Evolutionary conservation across 2,329 filamentous ascomycete genomes (phyloP).

Genomic region (Xylariales sp.): DNA sequence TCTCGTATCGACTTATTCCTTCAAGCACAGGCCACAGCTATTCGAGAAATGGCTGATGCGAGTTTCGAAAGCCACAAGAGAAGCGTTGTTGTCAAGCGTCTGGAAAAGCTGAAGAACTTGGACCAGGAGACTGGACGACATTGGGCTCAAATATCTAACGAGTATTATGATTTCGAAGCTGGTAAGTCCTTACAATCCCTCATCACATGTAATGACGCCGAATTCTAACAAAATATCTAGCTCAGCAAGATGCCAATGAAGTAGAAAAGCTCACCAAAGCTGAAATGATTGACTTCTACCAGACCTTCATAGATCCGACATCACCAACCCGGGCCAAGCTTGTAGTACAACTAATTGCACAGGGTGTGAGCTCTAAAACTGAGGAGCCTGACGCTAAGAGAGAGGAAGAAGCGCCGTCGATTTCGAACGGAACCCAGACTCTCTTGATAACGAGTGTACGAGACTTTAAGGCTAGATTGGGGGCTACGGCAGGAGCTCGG

Average conservation of each 20-base stretch:
- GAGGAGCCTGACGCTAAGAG: slow-evolving; percentile 56
- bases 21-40: slow-evolving; percentile 69
- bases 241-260: slow-evolving; percentile 78
- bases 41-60: slow-evolving; percentile 80
- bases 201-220: background rate
- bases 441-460: slow-evolving; percentile 80
- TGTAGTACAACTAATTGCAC: slow-evolving; percentile 84
- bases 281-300: slow-evolving; percentile 84
- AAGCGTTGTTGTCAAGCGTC: slow-evolving; percentile 84
- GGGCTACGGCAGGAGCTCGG: slow-evolving; percentile 76
- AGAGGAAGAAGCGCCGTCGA: slow-evolving; percentile 50
- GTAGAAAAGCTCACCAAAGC: slow-evolving; percentile 80
- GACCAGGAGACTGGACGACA: slow-evolving; percentile 84
- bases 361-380: slow-evolving; percentile 61
- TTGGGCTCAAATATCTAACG: slow-evolving; percentile 85
- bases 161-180: slow-evolving; percentile 90
- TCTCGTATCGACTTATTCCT: slow-evolving; percentile 89
- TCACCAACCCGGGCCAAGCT: slow-evolving; percentile 83
- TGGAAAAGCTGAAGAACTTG: slow-evolving; percentile 94
- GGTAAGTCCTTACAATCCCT: slow-evolving; percentile 65
- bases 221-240: slow-evolving; percentile 55
- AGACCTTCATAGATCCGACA: slow-evolving; percentile 77
- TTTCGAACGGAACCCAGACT: slow-evolving; percentile 63
- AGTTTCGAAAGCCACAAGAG: slow-evolving; percentile 94
- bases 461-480: slow-evolving; percentile 80